Evolutionary conservation across 768 basidiomycete species (phyloP).

Genomic region (Naematelia encephala): DNA sequence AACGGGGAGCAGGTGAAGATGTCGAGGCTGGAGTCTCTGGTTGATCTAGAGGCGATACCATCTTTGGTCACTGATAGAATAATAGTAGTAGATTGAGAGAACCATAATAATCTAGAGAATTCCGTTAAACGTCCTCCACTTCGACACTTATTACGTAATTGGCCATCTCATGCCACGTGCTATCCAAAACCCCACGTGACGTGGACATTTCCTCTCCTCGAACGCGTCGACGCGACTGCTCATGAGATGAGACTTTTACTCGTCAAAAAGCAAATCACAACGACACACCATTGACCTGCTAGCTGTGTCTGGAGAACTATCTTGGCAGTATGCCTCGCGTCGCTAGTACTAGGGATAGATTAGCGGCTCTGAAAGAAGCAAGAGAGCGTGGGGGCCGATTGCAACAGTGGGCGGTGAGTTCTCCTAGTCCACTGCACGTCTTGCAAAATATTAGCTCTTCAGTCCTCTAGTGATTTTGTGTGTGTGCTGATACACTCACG

Average conservation of each 20-base stretch:
- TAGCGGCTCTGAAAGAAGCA: constrained; percentile 52
- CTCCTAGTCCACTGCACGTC: no score
- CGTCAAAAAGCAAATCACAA: neutral
- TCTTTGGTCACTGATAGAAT: neutral
- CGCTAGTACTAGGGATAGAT: constrained; percentile 24
- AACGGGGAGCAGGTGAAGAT: no score
- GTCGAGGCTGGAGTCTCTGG: constrained; percentile 10
- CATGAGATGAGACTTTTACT: neutral
- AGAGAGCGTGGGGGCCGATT: constrained; percentile 49
- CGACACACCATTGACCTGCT: neutral
- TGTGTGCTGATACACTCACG: neutral
- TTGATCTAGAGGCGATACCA: neutral
- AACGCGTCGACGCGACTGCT: neutral
- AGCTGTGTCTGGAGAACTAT: neutral
- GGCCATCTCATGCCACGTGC: neutral
- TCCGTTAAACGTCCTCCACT: neutral
- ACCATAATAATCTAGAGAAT: neutral
- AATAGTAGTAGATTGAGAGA: neutral
- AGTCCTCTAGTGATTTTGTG: no score
- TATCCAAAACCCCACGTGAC: no score
- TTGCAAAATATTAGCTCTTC: no score
- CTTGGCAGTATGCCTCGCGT: neutral
- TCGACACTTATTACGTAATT: neutral
- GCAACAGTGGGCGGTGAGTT: constrained; percentile 49
- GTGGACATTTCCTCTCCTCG: no score